Evolutionary conservation across 2,329 filamentous ascomycete genomes (phyloP).

Genomic region (Sclerotinia subarctica): DNA sequence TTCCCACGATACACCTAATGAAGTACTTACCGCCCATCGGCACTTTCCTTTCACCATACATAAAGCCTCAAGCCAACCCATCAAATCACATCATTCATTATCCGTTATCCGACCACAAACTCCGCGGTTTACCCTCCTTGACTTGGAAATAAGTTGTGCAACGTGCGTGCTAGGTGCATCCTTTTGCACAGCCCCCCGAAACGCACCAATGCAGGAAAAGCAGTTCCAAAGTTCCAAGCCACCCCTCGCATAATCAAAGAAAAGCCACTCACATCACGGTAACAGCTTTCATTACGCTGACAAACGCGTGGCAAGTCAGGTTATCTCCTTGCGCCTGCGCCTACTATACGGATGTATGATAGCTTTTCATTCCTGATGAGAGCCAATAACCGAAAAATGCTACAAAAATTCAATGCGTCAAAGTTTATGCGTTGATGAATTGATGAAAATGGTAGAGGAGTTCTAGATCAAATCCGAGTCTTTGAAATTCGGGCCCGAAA

Average conservation of each 20-base stretch:
- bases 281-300: not conserved
- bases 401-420: no score
- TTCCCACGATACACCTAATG: not conserved
- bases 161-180: not conserved
- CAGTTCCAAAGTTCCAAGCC: not conserved
- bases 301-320: not conserved
- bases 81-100: not conserved
- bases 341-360: no score
- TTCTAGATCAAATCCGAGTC: no score
- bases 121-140: no score
- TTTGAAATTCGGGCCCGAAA: no score
- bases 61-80: not conserved
- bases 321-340: not conserved
- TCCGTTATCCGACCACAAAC: no score
- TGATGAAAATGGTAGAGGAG: no score
- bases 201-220: not conserved
- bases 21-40: no score
- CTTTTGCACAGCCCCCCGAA: not conserved
- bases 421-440: no score
- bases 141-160: no score
- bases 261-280: not conserved
- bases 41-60: not conserved
- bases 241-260: not conserved
- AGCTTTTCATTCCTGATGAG: no score
- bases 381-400: no score